phyloP scores from a whole-genome alignment of 1,284 basidiomycete genomes.

The Ustilago nuda region DNA sequence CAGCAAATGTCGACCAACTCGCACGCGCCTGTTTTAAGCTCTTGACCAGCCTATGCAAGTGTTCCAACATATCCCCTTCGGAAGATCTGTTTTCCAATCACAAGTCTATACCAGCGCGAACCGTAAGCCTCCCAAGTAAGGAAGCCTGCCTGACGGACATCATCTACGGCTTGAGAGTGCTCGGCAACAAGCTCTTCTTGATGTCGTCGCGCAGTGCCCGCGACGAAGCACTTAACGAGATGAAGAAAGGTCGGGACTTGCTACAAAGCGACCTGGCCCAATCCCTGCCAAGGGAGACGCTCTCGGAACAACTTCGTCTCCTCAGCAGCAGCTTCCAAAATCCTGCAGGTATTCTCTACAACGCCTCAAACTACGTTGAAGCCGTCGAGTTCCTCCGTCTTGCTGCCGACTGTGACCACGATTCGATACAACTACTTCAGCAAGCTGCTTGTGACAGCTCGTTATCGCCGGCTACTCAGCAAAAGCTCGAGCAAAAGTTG shows the following conservation, averaged over 20 bases:
- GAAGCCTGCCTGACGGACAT: constrained; percentile 37
- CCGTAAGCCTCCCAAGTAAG: constrained; percentile 23
- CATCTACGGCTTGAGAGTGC: constrained; percentile 36
- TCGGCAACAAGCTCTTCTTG: constrained; percentile 45
- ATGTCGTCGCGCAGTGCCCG: constrained; percentile 21
- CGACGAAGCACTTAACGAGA: constrained; percentile 21
- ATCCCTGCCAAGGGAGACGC: constrained; percentile 7
- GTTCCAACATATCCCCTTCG: background rate
- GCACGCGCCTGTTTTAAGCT: constrained; percentile 39
- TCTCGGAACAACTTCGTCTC: constrained; percentile 38
- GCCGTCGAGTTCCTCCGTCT: constrained; percentile 59
- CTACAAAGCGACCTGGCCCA: constrained; percentile 13
- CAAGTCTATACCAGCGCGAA: constrained; percentile 12
- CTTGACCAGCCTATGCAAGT: constrained; percentile 18
- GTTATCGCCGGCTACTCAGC: constrained; percentile 5
- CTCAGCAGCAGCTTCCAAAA: constrained; percentile 69
- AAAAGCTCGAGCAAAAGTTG: constrained; percentile 10
- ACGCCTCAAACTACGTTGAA: constrained; percentile 54
- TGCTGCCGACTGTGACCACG: constrained; percentile 53
- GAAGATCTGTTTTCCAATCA: background rate
- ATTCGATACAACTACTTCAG: constrained; percentile 25
- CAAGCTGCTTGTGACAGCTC: background rate
- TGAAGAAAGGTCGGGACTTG: constrained; percentile 23
- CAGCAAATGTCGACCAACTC: constrained; percentile 26
- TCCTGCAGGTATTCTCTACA: constrained; percentile 69